Percentiles rank a stretch among this genome's conserved stretches.
phyloP scores from a whole-genome alignment of 2,329 filamentous ascomycete species.

The Lomentospora prolificans region DNA sequence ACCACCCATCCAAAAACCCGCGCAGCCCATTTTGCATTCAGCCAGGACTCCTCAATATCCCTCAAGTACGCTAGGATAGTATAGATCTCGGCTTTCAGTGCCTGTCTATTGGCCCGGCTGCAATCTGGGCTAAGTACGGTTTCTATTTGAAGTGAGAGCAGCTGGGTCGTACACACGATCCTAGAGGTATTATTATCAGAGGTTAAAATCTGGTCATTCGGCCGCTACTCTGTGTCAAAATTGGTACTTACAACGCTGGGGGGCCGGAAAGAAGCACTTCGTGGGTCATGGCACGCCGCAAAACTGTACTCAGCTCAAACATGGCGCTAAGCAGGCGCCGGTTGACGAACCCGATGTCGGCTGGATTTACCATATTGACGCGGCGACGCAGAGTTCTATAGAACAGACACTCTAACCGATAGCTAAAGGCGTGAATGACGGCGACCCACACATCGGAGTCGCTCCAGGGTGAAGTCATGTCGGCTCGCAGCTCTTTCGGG shows the following conservation, averaged over 20 bases:
- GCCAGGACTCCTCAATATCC: not conserved
- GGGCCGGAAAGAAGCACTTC: not conserved
- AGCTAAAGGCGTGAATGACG: constrained; percentile 1
- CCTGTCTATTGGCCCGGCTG: not conserved
- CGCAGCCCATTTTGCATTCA: not conserved
- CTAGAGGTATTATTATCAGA: not conserved
- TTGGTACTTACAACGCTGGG: not conserved
- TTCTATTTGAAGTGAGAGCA: not conserved
- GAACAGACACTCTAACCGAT: constrained; percentile 6
- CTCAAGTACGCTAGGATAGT: not conserved
- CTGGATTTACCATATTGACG: not conserved
- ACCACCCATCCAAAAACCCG: not conserved
- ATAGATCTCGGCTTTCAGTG: not conserved
- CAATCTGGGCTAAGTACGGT: not conserved
- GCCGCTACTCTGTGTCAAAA: too few relatives aligned
- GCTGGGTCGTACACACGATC: not conserved
- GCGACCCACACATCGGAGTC: not conserved
- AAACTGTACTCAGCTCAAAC: not conserved
- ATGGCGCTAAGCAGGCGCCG: not conserved
- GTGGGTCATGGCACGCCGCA: not conserved
- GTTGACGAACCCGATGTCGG: not conserved
- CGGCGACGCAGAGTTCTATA: not conserved
- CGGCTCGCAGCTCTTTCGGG: not conserved
- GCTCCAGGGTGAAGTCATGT: not conserved
- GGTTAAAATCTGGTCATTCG: not conserved